Evolutionary conservation across 31 red algal species (phyloP), one percentile per base, ranked within the genome.

Genomic region (Asparagopsis taxiformis): DNA sequence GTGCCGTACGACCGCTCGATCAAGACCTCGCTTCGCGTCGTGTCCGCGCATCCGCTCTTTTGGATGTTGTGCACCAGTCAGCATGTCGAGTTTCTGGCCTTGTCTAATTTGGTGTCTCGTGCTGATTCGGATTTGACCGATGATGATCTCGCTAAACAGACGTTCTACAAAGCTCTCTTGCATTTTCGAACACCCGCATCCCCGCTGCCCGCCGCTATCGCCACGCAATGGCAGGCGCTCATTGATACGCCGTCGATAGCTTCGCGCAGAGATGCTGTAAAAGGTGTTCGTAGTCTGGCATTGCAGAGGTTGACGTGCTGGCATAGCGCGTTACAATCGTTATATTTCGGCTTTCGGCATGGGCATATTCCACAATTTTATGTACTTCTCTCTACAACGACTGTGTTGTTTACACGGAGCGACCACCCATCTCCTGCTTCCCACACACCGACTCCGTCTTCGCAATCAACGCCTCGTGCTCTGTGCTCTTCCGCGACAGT

Each of bases 281-380:
- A 68, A 19, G 77, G 70, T n/a, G 64, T 41, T 13, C n/a, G 34
- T 0, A 57, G 39, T 24, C 35, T 80, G 20, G 77, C 77, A 34
- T 26, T 70, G 49, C 62, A 70, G 35, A 55, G 79, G 51, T 31
- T 84, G 29, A 31, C 31, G 36, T 31, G 49, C 23, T 84, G 79
- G 79, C 79, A 84, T 33, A 56, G 58, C 31, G 79, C 79, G 6
- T 70, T 84, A 22, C 79, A 73, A 38, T 71, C 67, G 2, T 30
- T 84, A 33, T 84, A 63, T 73, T 84, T 73, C 32, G 79, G 67
- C 0, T 84, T 65, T 46, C 68, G 68, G 35, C 60, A 58, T 9
- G 67, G 65, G 11, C 57, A 74, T 33, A 50, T 84, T 8, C 51
- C 41, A 25, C 26, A 60, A 25, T 84, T 84, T 25, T 84, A 84